These are phyloP conservation scores for Colletotrichum gigasporum DNA, from an alignment of 2,329 filamentous ascomycete genomes.

Conservation along the genomic window DNA sequence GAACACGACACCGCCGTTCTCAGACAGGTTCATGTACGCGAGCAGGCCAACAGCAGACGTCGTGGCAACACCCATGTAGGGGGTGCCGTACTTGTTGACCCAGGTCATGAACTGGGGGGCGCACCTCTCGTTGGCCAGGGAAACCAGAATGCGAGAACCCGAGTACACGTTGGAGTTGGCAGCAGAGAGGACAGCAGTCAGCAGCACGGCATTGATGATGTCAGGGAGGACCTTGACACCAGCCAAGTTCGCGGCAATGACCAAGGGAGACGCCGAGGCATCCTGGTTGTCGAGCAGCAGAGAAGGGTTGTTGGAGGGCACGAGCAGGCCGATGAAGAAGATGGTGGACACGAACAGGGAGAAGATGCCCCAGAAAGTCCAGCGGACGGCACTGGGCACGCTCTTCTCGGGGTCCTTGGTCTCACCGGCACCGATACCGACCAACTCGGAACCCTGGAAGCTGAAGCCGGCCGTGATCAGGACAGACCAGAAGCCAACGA, in stretches of 20 bases:
- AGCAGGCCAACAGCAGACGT: slow-evolving; percentile 70
- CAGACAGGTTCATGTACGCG: slow-evolving; percentile 73
- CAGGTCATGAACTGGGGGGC: slow-evolving; percentile 68
- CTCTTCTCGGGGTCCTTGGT: slow-evolving; percentile 76
- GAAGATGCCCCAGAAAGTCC: slow-evolving; percentile 80
- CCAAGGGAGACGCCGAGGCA: slow-evolving; percentile 72
- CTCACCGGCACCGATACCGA: slow-evolving; percentile 82
- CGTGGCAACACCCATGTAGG: slow-evolving; percentile 66
- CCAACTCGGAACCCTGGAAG: slow-evolving; percentile 79
- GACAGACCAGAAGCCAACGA: slow-evolving; percentile 76
- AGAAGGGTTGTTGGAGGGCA: slow-evolving; percentile 68
- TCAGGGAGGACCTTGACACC: slow-evolving; percentile 71
- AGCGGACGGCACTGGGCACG: slow-evolving; percentile 77
- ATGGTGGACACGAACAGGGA: slow-evolving; percentile 71
- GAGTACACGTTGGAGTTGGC: slow-evolving; percentile 83
- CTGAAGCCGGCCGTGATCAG: slow-evolving; percentile 75
- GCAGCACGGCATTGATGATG: slow-evolving; percentile 81
- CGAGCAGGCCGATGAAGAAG: slow-evolving; percentile 77
- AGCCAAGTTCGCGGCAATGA: slow-evolving; percentile 68
- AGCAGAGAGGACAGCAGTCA: slow-evolving; percentile 81
- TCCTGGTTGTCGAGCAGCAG: slow-evolving; percentile 63
- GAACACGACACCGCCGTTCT: slow-evolving; percentile 69
- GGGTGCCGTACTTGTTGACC: slow-evolving; percentile 70
- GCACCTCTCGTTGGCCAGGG: slow-evolving; percentile 70
- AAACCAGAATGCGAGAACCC: slow-evolving; percentile 73